phyloP scores from a whole-genome alignment of 805 yeast species.

The Candida rishiriensis region DNA sequence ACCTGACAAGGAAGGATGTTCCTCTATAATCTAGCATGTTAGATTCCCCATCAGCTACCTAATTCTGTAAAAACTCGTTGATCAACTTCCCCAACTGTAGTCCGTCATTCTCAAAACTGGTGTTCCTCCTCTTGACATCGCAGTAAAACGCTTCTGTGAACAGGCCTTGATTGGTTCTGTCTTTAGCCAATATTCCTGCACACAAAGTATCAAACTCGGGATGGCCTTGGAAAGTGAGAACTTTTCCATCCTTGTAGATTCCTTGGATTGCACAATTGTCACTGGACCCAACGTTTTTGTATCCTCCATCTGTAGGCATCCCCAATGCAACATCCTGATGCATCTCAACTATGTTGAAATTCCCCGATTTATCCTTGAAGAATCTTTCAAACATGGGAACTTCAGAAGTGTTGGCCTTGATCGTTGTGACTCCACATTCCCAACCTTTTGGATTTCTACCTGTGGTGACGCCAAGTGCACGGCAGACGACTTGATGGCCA shows the following conservation, averaged over 20 bases:
- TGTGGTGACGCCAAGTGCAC: constrained; percentile 60
- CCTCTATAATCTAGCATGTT: no score
- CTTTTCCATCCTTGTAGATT: constrained; percentile 42
- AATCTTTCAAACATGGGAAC: constrained; percentile 14
- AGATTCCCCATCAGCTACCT: background rate
- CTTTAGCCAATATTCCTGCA: constrained; percentile 11
- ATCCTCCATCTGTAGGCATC: constrained; percentile 13
- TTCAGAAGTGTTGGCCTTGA: constrained; percentile 39
- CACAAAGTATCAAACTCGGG: constrained; percentile 63
- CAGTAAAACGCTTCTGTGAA: constrained; percentile 5
- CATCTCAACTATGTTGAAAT: constrained; percentile 44
- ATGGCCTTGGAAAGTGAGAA: constrained; percentile 82
- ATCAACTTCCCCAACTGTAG: constrained; percentile 5
- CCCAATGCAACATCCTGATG: constrained; percentile 47
- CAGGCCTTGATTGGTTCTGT: constrained; percentile 3
- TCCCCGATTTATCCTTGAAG: constrained; percentile 8
- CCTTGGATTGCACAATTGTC: constrained; percentile 64
- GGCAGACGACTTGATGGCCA: constrained; percentile 78
- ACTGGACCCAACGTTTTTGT: constrained; percentile 48
- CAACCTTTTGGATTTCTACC: constrained; percentile 59
- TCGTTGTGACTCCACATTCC: constrained; percentile 62
- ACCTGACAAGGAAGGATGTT: no score
- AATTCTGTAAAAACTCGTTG: constrained; percentile 6
- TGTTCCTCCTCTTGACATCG: constrained; percentile 2
- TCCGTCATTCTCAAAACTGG: constrained; percentile 6